phyloP scores from a whole-genome alignment of 352 stramenopile genomes.

The Pythium aristosporum region DNA sequence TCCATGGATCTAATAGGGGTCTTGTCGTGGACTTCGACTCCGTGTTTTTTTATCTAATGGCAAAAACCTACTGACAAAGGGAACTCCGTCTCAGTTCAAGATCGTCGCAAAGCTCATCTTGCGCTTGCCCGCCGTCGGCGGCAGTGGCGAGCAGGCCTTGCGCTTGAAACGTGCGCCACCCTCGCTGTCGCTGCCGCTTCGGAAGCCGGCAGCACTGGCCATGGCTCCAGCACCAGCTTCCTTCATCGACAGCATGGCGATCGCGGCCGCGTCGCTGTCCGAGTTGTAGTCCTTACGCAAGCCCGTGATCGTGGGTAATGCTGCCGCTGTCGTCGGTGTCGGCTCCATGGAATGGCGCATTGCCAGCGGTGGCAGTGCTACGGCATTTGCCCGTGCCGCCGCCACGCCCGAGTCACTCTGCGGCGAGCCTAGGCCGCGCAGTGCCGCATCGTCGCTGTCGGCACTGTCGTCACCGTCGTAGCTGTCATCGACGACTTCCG shows the following conservation, averaged over 20 bases:
- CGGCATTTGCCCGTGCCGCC: not conserved
- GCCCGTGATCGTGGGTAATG: not conserved
- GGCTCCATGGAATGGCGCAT: conserved; percentile 19
- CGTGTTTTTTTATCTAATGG: conserved; percentile 7
- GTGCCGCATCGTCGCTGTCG: conserved; percentile 29
- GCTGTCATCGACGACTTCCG: conserved; percentile 62
- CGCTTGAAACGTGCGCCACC: conserved; percentile 41
- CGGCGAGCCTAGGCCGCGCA: conserved; percentile 15
- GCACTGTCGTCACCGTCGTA: conserved; percentile 41
- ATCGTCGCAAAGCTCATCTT: conserved; percentile 90
- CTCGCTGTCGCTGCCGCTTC: conserved; percentile 32
- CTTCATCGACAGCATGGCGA: conserved; percentile 83
- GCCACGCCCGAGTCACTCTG: conserved; percentile 4
- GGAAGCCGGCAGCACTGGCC: conserved; percentile 3
- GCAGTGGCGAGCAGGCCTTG: conserved; percentile 65
- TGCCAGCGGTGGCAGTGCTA: not conserved
- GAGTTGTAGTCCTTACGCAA: conserved; percentile 51
- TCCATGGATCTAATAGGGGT: conserved; percentile 7
- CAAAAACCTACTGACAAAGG: not conserved
- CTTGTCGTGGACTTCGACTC: not conserved
- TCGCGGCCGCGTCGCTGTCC: conserved; percentile 73
- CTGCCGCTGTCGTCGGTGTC: not conserved
- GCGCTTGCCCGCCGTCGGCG: conserved; percentile 52
- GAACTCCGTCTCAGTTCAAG: conserved; percentile 62
- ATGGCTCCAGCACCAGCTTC: conserved; percentile 22